Evolutionary conservation across 805 yeast genomes (phyloP).

Genomic region (Metschnikowia cubensis): DNA sequence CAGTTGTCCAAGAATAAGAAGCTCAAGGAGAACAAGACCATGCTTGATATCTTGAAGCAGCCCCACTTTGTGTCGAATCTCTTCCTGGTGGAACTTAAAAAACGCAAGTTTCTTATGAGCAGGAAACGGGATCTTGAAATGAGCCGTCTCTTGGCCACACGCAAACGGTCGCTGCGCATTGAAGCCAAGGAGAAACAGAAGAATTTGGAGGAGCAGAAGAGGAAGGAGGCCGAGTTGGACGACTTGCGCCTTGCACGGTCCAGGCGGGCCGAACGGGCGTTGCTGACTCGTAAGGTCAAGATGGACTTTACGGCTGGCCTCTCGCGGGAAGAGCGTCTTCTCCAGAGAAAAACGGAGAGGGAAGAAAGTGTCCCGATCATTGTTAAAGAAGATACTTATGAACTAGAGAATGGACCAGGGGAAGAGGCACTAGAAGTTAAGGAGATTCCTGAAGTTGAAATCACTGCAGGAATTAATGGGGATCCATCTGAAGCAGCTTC

Average conservation of each 20-base stretch:
- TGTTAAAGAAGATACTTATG: no score
- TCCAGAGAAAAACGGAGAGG: slow-evolving; percentile 27
- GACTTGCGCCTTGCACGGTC: slow-evolving; percentile 41
- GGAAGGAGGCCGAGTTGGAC: slow-evolving; percentile 44
- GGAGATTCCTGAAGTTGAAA: no score
- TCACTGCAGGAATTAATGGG: no score
- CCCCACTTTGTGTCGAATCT: slow-evolving; percentile 20
- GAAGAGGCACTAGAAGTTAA: no score
- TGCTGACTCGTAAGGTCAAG: slow-evolving; percentile 32
- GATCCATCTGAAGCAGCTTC: no score
- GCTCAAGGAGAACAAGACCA: slow-evolving; percentile 28
- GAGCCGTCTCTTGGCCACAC: slow-evolving; percentile 57
- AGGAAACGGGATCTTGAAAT: slow-evolving; percentile 62
- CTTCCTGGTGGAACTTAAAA: slow-evolving; percentile 44
- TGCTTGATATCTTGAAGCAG: slow-evolving; percentile 17
- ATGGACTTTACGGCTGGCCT: slow-evolving; percentile 24
- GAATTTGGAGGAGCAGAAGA: slow-evolving; percentile 50
- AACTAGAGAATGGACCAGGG: no score
- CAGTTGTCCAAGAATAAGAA: slow-evolving; percentile 23
- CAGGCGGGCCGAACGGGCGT: slow-evolving; percentile 32
- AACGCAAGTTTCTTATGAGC: slow-evolving; percentile 50
- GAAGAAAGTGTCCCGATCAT: background rate
- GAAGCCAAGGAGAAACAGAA: slow-evolving; percentile 56
- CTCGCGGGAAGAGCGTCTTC: slow-evolving; percentile 32
- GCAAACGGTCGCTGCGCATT: slow-evolving; percentile 71